Percentiles rank a stretch among this genome's conserved stretches.
Conservation (phyloP, 2,329 filamentous ascomycete species). For the Tolypocladium ovalisporum region DNA sequence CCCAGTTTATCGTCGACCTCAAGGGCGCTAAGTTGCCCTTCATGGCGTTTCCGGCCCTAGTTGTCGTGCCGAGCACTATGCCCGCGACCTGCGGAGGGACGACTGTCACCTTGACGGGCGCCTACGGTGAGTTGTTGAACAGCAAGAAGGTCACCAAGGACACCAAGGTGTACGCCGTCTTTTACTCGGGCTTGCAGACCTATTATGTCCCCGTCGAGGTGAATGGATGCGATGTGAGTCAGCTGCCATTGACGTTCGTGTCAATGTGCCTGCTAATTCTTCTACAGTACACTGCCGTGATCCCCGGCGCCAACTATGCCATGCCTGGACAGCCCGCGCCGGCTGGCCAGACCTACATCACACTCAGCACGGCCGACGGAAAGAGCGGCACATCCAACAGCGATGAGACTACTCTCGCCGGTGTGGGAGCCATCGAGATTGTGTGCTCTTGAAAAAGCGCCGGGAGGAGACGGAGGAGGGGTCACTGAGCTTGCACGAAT, state of each 20-base stretch:
- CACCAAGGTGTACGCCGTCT: constrained; percentile 4
- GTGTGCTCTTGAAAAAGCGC: constrained; percentile 1
- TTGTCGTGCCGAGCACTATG: background rate
- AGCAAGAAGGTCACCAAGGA: constrained; percentile 1
- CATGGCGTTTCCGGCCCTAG: constrained; percentile 41
- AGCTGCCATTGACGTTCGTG: background rate
- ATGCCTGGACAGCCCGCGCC: constrained; percentile 4
- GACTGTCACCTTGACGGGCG: constrained; percentile 2
- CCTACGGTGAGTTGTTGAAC: background rate
- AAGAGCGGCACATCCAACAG: constrained; percentile 8
- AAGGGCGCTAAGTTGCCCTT: constrained; percentile 45
- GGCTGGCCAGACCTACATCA: constrained; percentile 22
- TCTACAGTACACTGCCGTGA: constrained; percentile 6
- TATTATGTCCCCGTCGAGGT: constrained; percentile 7
- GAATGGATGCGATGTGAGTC: background rate
- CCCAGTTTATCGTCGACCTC: constrained; percentile 52
- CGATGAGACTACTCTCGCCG: constrained; percentile 22
- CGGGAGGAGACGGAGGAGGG: no score
- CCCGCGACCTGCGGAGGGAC: background rate
- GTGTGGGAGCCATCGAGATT: constrained; percentile 21
- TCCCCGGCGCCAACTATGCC: constrained; percentile 5
- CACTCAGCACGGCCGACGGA: constrained; percentile 23
- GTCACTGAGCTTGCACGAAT: background rate
- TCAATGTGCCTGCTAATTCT: background rate
- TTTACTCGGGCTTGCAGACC: constrained; percentile 8